Evolutionary conservation across 2,329 filamentous ascomycete genomes (phyloP).

Genomic region (Pseudogymnoascus sp.): DNA sequence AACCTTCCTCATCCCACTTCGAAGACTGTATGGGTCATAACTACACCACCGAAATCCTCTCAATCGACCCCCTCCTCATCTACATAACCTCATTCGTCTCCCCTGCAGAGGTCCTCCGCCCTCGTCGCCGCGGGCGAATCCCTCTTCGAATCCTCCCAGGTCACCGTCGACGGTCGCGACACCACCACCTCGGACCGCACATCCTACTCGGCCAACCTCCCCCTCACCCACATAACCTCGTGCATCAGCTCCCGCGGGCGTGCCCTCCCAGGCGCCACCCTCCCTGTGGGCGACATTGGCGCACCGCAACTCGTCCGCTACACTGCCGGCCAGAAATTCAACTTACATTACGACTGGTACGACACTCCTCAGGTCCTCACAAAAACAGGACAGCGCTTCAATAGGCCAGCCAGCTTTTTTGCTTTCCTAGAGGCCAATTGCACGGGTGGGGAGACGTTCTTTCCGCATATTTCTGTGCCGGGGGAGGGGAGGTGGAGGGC

Average conservation of each 20-base stretch:
- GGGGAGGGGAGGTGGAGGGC: conserved; percentile 27
- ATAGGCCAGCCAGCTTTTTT: conserved; percentile 18
- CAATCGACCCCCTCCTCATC: conserved; percentile 21
- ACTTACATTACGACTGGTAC: conserved; percentile 16
- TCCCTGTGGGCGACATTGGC: background rate
- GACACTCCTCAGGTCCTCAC: conserved; percentile 5
- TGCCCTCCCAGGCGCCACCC: conserved; percentile 8
- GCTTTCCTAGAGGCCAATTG: conserved; percentile 17
- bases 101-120: conserved; percentile 10
- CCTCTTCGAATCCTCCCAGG: background rate
- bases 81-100: conserved; percentile 22
- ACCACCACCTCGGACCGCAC: background rate
- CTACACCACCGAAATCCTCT: conserved; percentile 21
- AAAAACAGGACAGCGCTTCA: conserved; percentile 16
- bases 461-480: conserved; percentile 10
- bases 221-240: background rate
- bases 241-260: background rate
- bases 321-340: conserved; percentile 11
- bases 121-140: background rate
- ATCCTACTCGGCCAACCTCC: background rate
- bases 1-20: background rate
- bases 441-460: conserved; percentile 18
- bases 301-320: conserved; percentile 9
- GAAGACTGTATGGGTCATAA: conserved; percentile 14
- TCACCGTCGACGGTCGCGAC: background rate